Evolutionary conservation across 148 eudicot genomes (phyloP), one percentile per base, ranked within the genome.

Genomic region (Rhododendron simsii): DNA sequence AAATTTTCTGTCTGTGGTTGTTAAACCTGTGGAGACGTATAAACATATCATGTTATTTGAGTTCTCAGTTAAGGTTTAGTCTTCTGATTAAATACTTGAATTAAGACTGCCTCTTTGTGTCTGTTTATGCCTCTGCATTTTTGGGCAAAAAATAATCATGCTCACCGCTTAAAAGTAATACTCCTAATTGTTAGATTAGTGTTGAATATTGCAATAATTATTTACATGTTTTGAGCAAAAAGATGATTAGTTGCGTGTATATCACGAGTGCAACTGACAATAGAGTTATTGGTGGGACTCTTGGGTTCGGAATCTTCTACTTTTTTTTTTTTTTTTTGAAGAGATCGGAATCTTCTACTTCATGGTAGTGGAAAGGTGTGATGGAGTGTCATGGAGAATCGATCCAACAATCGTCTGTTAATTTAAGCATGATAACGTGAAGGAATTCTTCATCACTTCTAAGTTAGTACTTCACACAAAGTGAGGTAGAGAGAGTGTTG

Each of bases 41-140:
- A 79, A 90, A 86, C 99, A 96, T 85, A 94, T 87, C 86, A 96
- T 96, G 99, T 9, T 96, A 91, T 95, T 86, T 83, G 98, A 96
- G 87, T 95, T 95, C 85, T 94, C 99, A 0, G 82, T 90, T 45
- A 88, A 86, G 86, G 65, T 47, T 21, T 81, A 1, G 73, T 14
- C 14, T 37, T 57, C 20, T 23, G 12, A 26, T 55, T 23, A 41
- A 63, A 44, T 16, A 16, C 73, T 13, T 20, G 77, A 83, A 83
- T 26, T 41, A 65, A 41, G 85, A 15, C n/a, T 14, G 76, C 77
- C 41, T 45, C 14, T 8, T 82, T n/a, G 14, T 50, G 53, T 45
- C 51, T 44, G 14, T 78, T 21, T 21, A 23, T 45, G 79, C 79
- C 48, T 18, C 7, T 0, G 76, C 9, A 69, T 69, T 30, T 33